Evolutionary conservation across 345 rosid genomes (phyloP).

Genomic region (Isatis tinctoria): DNA sequence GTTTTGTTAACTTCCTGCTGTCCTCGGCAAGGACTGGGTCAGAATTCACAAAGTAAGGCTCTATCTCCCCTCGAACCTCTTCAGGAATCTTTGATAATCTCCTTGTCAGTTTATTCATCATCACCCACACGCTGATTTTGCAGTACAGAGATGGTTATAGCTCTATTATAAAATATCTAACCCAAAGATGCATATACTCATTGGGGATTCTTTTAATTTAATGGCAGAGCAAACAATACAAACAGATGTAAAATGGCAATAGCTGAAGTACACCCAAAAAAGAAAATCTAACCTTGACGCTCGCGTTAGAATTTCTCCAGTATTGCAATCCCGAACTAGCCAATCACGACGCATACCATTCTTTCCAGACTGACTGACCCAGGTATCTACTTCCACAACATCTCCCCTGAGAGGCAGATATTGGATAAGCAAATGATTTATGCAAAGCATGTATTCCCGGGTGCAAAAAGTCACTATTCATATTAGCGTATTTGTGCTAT

Average conservation of each 20-base stretch:
- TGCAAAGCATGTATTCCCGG: not conserved
- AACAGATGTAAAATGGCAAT: not conserved
- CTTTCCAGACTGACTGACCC: conserved; percentile 88
- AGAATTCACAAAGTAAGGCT: conserved; percentile 65
- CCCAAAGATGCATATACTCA: not conserved
- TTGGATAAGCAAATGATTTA: not conserved
- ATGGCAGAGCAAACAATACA: not conserved
- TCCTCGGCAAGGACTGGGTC: conserved; percentile 80
- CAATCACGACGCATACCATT: conserved; percentile 98
- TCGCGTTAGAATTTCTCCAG: conserved; percentile 78
- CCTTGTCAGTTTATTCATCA: conserved; percentile 98
- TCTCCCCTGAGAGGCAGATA: conserved; percentile 70
- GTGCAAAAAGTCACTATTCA: not conserved
- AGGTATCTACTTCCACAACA: conserved; percentile 82
- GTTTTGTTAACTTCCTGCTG: conserved; percentile 79
- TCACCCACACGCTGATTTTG: conserved; percentile 79
- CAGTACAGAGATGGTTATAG: conserved; percentile 9
- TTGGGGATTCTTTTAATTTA: not conserved
- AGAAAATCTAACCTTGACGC: conserved; percentile 70
- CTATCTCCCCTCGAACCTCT: conserved; percentile 84
- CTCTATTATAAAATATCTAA: not conserved
- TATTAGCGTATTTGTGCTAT: not conserved
- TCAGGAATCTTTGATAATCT: conserved; percentile 88
- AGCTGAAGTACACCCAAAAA: not conserved
- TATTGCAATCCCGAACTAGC: conserved; percentile 65